phyloP scores from a whole-genome alignment of 768 basidiomycete genomes.

The Lactifluus hygrophoroides region DNA sequence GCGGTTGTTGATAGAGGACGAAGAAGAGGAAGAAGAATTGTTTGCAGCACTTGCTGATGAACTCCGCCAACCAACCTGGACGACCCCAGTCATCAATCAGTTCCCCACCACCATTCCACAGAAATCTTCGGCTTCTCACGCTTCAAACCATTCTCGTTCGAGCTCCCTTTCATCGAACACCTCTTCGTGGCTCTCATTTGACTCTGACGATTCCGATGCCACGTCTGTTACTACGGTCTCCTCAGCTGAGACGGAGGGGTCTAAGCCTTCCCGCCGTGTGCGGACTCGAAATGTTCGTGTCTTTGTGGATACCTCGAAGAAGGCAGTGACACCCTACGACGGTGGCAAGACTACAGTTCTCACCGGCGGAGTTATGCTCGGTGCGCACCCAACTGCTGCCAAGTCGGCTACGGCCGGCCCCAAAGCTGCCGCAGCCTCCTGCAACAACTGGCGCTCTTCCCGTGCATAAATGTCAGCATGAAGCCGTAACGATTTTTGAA shows the following conservation, averaged over 20 bases:
- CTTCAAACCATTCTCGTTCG: constrained; percentile 44
- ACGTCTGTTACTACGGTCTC: constrained; percentile 35
- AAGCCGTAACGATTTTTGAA: not conserved
- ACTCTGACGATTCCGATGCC: constrained; percentile 37
- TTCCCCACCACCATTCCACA: constrained; percentile 40
- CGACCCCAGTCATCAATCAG: constrained; percentile 51
- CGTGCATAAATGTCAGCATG: constrained; percentile 33
- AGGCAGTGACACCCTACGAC: constrained; percentile 75
- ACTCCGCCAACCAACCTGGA: constrained; percentile 59
- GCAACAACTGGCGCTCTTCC: constrained; percentile 48
- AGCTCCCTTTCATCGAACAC: constrained; percentile 63
- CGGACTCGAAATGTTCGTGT: constrained; percentile 60
- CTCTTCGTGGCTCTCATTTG: constrained; percentile 64
- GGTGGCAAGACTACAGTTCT: constrained; percentile 84
- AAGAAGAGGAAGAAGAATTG: constrained; percentile 61
- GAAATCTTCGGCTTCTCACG: constrained; percentile 45
- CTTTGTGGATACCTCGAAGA: constrained; percentile 67
- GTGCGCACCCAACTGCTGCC: constrained; percentile 25
- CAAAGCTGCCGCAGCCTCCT: constrained; percentile 25
- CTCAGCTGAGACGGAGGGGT: constrained; percentile 29
- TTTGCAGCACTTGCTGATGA: constrained; percentile 71
- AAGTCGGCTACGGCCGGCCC: constrained; percentile 27
- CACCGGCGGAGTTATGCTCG: constrained; percentile 84
- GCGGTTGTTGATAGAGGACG: constrained; percentile 62
- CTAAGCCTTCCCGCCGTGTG: constrained; percentile 59